phyloP scores from a whole-genome alignment of 225 moss, liverwort and hornwort species.

The Straminergon stramineum region DNA sequence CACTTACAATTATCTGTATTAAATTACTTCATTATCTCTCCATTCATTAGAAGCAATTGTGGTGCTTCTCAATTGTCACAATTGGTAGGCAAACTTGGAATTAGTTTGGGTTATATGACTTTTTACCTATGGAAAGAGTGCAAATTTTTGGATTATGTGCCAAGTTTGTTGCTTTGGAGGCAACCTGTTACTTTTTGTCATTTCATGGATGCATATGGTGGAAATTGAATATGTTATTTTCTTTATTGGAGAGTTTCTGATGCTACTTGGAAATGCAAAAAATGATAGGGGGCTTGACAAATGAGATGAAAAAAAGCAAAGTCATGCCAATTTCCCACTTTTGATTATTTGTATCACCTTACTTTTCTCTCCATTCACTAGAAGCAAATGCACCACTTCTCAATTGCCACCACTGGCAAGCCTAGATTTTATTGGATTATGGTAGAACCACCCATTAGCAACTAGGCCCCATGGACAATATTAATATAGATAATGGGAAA shows the following conservation, averaged over 20 bases:
- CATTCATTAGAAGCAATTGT: too few relatives aligned
- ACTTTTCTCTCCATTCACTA: neutral
- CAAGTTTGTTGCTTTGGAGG: too few relatives aligned
- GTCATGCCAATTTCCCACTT: neutral
- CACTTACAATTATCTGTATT: neutral
- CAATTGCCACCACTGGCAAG: neutral
- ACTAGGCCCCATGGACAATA: too few relatives aligned
- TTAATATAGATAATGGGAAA: too few relatives aligned
- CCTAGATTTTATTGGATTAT: accelerated
- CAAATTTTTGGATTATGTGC: too few relatives aligned
- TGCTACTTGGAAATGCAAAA: too few relatives aligned
- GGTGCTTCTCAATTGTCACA: neutral
- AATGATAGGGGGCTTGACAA: neutral
- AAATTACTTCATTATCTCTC: neutral
- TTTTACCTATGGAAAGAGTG: neutral
- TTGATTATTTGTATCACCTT: neutral
- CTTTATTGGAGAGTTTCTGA: too few relatives aligned
- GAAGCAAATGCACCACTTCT: accelerated
- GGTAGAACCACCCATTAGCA: too few relatives aligned
- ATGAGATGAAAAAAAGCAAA: neutral
- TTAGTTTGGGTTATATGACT: neutral
- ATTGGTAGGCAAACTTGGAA: accelerated
- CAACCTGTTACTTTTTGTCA: too few relatives aligned
- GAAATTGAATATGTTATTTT: too few relatives aligned
- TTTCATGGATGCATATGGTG: too few relatives aligned